Percentiles rank a stretch among this genome's conserved stretches.
phyloP scores from a whole-genome alignment of 805 yeast species.

The Yarrowia osloensis region DNA sequence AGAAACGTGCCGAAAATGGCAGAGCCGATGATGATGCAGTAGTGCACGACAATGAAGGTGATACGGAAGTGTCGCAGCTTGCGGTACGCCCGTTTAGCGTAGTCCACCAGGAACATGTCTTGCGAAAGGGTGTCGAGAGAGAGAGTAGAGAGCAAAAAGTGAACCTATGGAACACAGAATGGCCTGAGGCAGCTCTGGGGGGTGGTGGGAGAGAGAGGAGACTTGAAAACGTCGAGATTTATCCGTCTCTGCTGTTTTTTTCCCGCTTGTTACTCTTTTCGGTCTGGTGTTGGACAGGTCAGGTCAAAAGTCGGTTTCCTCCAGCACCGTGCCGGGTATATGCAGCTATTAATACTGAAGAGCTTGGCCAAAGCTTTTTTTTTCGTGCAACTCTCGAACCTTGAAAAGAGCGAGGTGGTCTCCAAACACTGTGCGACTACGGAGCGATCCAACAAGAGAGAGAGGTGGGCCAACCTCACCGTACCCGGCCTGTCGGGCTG shows the following conservation, averaged over 20 bases:
- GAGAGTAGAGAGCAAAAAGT: background rate
- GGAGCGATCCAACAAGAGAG: too few species aligned
- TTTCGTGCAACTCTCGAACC: background rate
- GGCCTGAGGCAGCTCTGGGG: background rate
- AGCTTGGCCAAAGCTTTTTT: constrained; percentile 8
- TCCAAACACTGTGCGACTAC: too few species aligned
- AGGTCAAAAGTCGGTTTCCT: background rate
- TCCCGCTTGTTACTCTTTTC: background rate
- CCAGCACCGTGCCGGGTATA: constrained; percentile 1
- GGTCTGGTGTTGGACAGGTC: background rate
- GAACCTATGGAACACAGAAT: constrained; percentile 2
- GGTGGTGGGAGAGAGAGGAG: background rate
- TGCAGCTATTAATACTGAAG: constrained; percentile 25
- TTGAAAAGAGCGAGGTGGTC: background rate
- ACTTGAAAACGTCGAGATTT: background rate
- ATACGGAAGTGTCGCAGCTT: constrained; percentile 22
- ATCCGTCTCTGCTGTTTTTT: background rate
- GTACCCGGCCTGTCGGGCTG: too few species aligned
- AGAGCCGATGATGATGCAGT: constrained; percentile 64
- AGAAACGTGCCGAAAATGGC: constrained; percentile 70
- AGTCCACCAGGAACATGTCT: constrained; percentile 15
- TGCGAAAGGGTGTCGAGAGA: background rate
- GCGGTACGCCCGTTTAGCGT: constrained; percentile 17
- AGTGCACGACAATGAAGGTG: constrained; percentile 37
- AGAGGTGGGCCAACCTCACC: background rate